Conservation (phyloP, 2,329 filamentous ascomycete species). For the Parastagonospora avenae region DNA sequence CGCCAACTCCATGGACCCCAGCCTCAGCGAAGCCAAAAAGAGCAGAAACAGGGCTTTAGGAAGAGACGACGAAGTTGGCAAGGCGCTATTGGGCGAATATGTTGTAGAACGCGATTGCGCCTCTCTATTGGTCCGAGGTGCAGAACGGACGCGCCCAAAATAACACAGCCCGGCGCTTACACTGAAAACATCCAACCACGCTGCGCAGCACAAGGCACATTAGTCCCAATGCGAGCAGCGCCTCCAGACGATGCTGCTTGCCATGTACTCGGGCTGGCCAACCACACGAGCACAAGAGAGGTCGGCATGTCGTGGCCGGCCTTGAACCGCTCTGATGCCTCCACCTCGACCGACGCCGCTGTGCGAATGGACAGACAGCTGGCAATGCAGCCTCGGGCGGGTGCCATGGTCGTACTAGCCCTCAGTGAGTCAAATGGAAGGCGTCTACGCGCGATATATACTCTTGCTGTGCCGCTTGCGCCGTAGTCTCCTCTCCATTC, state of each 20-base stretch:
- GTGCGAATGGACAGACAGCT: constrained; percentile 39
- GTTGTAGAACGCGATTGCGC: constrained; percentile 25
- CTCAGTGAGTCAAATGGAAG: constrained; percentile 23
- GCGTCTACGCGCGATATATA: constrained; percentile 46
- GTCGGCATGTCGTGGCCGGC: constrained; percentile 43
- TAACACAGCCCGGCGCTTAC: constrained; percentile 42
- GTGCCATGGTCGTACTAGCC: constrained; percentile 36
- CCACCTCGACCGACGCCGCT: constrained; percentile 23
- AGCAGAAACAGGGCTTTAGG: background rate
- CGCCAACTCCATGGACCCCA: background rate
- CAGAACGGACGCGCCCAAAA: constrained; percentile 32
- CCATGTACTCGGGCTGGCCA: constrained; percentile 28
- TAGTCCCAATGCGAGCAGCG: constrained; percentile 28
- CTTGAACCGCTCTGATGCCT: constrained; percentile 41
- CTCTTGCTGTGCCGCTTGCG: constrained; percentile 33
- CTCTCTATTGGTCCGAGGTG: constrained; percentile 29
- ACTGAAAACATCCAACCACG: constrained; percentile 38
- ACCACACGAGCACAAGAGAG: constrained; percentile 25
- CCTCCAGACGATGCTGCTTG: constrained; percentile 21
- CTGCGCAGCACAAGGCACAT: constrained; percentile 25
- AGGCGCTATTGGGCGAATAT: constrained; percentile 34
- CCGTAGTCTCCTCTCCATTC: constrained; percentile 39
- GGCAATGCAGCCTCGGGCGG: constrained; percentile 31
- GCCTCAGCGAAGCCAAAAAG: background rate
- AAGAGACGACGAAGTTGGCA: constrained; percentile 6